Conservation (phyloP, 2,329 filamentous ascomycete genomes). For the Colletotrichum acutatum region DNA sequence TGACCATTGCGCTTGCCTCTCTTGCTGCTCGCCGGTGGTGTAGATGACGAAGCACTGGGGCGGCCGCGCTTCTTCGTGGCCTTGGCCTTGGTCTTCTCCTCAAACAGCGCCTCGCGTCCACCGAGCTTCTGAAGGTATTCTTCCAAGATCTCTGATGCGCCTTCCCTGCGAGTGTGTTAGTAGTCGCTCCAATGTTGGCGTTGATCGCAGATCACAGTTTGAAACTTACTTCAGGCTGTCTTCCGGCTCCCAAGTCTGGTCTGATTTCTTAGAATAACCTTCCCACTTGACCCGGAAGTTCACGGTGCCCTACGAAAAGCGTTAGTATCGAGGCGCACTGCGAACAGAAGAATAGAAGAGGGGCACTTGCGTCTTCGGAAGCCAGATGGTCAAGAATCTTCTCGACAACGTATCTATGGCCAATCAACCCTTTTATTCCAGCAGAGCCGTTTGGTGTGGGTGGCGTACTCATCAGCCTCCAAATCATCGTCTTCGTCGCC, state of each 20-base stretch:
- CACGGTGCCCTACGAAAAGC: conserved; percentile 54
- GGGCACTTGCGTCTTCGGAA: conserved; percentile 60
- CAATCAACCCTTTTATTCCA: conserved; percentile 31
- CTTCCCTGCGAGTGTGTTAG: conserved; percentile 54
- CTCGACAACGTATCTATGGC: conserved; percentile 76
- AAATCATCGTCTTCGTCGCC: conserved; percentile 56
- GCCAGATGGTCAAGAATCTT: conserved; percentile 75
- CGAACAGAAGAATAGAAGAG: too few species aligned
- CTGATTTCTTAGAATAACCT: conserved; percentile 75
- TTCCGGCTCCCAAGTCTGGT: conserved; percentile 84
- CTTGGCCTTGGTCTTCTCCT: conserved; percentile 60
- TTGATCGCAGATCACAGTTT: not conserved
- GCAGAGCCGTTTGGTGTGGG: not conserved
- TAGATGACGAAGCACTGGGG: conserved; percentile 48
- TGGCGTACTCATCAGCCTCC: conserved; percentile 42
- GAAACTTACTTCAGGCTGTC: conserved; percentile 70
- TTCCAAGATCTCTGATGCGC: conserved; percentile 68
- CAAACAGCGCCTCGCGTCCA: conserved; percentile 67
- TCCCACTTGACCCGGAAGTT: conserved; percentile 84
- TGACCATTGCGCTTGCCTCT: conserved; percentile 61
- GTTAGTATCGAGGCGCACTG: conserved; percentile 2
- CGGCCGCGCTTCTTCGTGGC: conserved; percentile 70
- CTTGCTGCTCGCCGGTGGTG: conserved; percentile 54
- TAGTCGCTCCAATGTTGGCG: not conserved
- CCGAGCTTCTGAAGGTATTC: conserved; percentile 74